Conservation (phyloP, 805 yeast species). For the Kodamaea restingae region DNA sequence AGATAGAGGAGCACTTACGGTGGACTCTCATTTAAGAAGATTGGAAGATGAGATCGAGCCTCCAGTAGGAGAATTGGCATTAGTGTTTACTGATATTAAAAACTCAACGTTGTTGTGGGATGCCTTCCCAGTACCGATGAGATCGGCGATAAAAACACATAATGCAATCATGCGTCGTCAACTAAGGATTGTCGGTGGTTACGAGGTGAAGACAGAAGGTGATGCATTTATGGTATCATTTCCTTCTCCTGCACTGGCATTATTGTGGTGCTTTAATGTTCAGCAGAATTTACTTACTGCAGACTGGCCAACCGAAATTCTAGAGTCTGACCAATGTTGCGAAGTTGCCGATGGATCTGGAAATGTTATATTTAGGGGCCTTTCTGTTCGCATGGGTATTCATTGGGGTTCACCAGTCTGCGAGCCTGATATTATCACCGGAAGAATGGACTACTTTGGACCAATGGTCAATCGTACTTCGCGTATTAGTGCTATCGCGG, state of each 20-base stretch:
- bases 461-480: constrained; percentile 97
- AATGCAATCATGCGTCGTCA: constrained; percentile 93
- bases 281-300: constrained; percentile 77
- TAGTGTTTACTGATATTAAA: constrained; percentile 96
- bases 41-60: constrained; percentile 89
- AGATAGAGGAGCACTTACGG: constrained; percentile 42
- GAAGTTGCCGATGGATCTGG: constrained; percentile 65
- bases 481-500: constrained; percentile 89
- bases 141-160: constrained; percentile 93
- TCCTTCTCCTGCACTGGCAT: constrained; percentile 85
- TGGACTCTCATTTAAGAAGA: constrained; percentile 73
- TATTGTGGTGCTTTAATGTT: constrained; percentile 91
- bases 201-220: constrained; percentile 98
- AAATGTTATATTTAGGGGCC: constrained; percentile 70
- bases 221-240: constrained; percentile 98
- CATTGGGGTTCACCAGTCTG: constrained; percentile 99
- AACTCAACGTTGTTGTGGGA: constrained; percentile 95
- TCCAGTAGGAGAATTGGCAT: constrained; percentile 89
- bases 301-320: constrained; percentile 94
- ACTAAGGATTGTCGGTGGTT: constrained; percentile 89
- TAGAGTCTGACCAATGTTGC: constrained; percentile 79
- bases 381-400: constrained; percentile 95
- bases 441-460: constrained; percentile 98
- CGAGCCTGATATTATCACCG: constrained; percentile 89
- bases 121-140: constrained; percentile 85